Evolutionary conservation across 257 asterid species (phyloP).

Genomic region (Solanum etuberosum): DNA sequence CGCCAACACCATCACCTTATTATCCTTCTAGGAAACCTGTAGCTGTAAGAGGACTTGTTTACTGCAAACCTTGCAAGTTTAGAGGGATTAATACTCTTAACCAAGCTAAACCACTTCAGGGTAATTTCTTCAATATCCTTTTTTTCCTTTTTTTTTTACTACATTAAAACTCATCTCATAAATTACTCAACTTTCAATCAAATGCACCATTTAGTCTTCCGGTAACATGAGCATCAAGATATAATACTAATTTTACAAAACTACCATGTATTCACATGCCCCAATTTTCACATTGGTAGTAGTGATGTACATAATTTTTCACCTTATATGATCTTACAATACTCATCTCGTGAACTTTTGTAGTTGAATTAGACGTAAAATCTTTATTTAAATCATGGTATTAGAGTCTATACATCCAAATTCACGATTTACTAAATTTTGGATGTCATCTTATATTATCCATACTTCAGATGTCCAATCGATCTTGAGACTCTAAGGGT

Average conservation of each 20-base stretch:
- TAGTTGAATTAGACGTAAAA: not conserved
- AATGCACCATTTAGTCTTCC: not conserved
- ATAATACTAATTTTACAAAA: not conserved
- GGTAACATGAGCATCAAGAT: not conserved
- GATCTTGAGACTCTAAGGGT: not conserved
- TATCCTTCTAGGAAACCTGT: conserved; percentile 19
- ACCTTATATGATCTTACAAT: not conserved
- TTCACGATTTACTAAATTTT: not conserved
- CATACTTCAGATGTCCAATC: not conserved
- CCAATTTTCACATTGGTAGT: too few relatives aligned
- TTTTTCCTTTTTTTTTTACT: not conserved
- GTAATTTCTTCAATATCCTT: conserved; percentile 5
- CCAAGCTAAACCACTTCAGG: conserved; percentile 35
- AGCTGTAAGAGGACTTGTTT: conserved; percentile 45
- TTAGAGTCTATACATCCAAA: not conserved
- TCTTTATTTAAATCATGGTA: not conserved
- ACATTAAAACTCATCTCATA: not conserved
- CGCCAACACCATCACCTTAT: not conserved
- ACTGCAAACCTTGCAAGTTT: conserved; percentile 62
- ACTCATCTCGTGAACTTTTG: not conserved
- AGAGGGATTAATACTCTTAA: conserved; percentile 27
- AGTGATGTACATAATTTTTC: not conserved
- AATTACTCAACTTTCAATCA: not conserved
- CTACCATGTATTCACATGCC: not conserved
- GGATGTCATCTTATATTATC: not conserved